Evolutionary conservation across 2,329 filamentous ascomycete species (phyloP).

Genomic region (Trichoderma brevicompactum): DNA sequence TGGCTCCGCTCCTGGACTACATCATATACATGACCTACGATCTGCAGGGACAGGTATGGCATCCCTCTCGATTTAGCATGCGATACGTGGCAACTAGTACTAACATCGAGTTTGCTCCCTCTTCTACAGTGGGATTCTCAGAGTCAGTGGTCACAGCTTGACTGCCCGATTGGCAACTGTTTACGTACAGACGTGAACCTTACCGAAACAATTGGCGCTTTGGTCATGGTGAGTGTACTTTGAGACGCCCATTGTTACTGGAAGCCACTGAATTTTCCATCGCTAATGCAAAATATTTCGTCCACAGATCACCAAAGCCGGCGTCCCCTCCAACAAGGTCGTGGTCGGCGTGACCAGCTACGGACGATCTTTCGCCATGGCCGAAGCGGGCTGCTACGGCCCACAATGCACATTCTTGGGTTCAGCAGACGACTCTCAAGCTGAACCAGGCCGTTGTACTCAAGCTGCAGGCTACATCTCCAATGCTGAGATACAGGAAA

Average conservation of each 20-base stretch:
- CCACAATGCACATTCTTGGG: slow-evolving; percentile 35
- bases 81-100: too few species aligned
- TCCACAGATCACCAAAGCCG: too few species aligned
- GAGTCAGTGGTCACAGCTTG: slow-evolving; percentile 36
- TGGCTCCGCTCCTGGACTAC: slow-evolving; percentile 39
- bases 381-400: slow-evolving; percentile 32
- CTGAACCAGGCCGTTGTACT: slow-evolving; percentile 38
- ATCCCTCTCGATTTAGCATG: neutral
- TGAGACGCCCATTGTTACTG: slow-evolving; percentile 29
- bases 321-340: slow-evolving; percentile 36
- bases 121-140: slow-evolving; percentile 4
- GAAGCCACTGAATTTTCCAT: too few species aligned
- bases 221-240: slow-evolving; percentile 37
- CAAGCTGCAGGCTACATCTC: slow-evolving; percentile 39
- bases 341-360: slow-evolving; percentile 41
- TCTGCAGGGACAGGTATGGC: slow-evolving; percentile 35
- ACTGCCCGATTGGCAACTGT: slow-evolving; percentile 41
- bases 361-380: slow-evolving; percentile 40
- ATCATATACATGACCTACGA: slow-evolving; percentile 44
- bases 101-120: neutral
- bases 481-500: slow-evolving; percentile 38
- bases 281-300: too few species aligned
- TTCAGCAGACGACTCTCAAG: slow-evolving; percentile 30
- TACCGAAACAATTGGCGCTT: slow-evolving; percentile 41
- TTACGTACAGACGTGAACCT: slow-evolving; percentile 44